Evolutionary conservation across 805 yeast genomes (phyloP), one percentile per base, ranked within the genome.

Genomic region (Vanderwaltozyma tropicalis): DNA sequence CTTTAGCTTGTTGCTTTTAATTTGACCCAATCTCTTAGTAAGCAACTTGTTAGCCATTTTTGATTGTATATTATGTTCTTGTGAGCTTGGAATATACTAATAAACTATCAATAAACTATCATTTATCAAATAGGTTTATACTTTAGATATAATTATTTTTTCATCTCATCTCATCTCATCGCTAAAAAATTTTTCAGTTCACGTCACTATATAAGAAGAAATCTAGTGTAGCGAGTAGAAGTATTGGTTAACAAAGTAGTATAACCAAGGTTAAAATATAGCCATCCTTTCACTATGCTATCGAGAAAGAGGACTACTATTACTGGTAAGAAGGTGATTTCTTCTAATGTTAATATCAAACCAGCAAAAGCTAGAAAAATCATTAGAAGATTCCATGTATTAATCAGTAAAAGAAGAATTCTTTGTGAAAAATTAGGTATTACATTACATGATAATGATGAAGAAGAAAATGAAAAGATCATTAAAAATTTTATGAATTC

Each of bases 351-450:
- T 29, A 53, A 60, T 21, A 66, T 79, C 39, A 85, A 80, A 57
- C 94, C 86, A 3, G 68, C 71, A 31, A 67, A 75, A 48, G 80
- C 95, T 0, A 66, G 95, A 34, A 77, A 73, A 49, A 67, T 88
- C 16, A 88, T 88, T 20, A 69, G 95, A 39, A 59, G 86, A 28
- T 86, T 75, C 46, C 96, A 87, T 57, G 70, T 75, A 2, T 63
- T 88, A 13, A 68, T 79, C 40, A 83, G 80, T 47, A 69, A 73
- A 42, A 68, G 70, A 43, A 57, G 65, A 15, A 43, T 62, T 2
- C 59, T 79, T 3, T 47, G 72, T 33, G 39, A 40, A 4, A 55
- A 54, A 35, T 56, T 71, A 10, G 41, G 39, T 2, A 20, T 52
- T 42, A 46, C 42, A 38, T 37, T 22, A 13, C 19, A 24, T 37